Evolutionary conservation across 768 basidiomycete species (phyloP).

Genomic region (Tulasnella sp.): DNA sequence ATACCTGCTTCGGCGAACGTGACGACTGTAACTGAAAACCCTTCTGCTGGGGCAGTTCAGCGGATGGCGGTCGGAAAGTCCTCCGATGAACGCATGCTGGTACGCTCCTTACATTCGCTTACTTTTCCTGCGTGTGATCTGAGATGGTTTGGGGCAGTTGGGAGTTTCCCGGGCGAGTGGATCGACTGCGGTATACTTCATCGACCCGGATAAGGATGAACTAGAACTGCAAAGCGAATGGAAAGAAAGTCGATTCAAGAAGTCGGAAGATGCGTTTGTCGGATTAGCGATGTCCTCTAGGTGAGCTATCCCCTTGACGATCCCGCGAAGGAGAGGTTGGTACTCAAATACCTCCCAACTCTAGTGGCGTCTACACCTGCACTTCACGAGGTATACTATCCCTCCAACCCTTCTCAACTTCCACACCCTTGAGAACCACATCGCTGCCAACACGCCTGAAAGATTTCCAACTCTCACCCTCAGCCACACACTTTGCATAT

Average conservation of each 20-base stretch:
- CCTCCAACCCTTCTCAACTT: slow-evolving; percentile 26
- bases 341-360: not conserved
- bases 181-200: slow-evolving; percentile 35
- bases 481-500: slow-evolving; percentile 52
- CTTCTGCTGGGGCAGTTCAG: slow-evolving; percentile 8
- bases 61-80: slow-evolving; percentile 9
- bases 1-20: not conserved
- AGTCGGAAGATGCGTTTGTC: slow-evolving; percentile 40
- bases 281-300: slow-evolving; percentile 41
- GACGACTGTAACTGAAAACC: not conserved
- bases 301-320: slow-evolving; percentile 29
- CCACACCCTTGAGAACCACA: slow-evolving; percentile 25
- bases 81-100: slow-evolving; percentile 11
- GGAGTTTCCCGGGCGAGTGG: slow-evolving; percentile 55
- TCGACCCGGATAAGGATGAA: slow-evolving; percentile 30
- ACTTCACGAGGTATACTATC: slow-evolving; percentile 65
- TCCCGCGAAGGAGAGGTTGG: not conserved
- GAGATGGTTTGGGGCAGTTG: slow-evolving; percentile 33
- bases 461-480: slow-evolving; percentile 48
- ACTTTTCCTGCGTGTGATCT: not conserved
- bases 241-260: slow-evolving; percentile 49
- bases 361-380: slow-evolving; percentile 48
- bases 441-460: slow-evolving; percentile 56
- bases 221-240: slow-evolving; percentile 38
- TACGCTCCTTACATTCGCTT: slow-evolving; percentile 2